phyloP scores from a whole-genome alignment of 441 rosid genomes.

The Erodium texanum region DNA sequence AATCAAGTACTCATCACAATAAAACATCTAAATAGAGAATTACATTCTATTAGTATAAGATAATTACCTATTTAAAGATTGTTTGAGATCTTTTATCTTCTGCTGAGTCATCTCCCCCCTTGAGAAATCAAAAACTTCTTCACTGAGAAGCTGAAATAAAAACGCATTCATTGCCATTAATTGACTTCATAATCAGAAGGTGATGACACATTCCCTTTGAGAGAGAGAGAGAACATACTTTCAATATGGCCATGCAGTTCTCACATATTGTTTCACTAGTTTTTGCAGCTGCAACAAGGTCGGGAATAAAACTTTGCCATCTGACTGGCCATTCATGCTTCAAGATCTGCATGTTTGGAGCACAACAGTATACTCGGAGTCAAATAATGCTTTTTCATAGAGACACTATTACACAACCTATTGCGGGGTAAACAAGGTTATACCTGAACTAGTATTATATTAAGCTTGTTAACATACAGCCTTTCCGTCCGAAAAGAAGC shows the following conservation, averaged over 20 bases:
- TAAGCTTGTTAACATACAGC: slow-evolving; percentile 91
- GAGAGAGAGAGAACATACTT: slow-evolving; percentile 40
- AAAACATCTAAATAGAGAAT: neutral
- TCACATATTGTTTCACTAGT: slow-evolving; percentile 99
- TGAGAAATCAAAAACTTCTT: slow-evolving; percentile 99
- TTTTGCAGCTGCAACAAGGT: slow-evolving; percentile 98
- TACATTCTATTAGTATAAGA: neutral
- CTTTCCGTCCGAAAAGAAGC: slow-evolving; percentile 77
- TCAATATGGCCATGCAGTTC: slow-evolving; percentile 96
- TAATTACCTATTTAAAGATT: slow-evolving; percentile 80
- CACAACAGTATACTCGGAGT: neutral
- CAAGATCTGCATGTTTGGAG: slow-evolving; percentile 54
- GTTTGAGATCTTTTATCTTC: slow-evolving; percentile 97
- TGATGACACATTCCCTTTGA: neutral
- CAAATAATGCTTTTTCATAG: neutral
- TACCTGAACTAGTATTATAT: slow-evolving; percentile 98
- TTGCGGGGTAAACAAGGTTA: neutral
- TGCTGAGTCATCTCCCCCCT: slow-evolving; percentile 98
- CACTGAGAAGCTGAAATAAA: slow-evolving; percentile 74
- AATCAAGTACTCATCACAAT: neutral
- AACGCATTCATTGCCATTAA: slow-evolving; percentile 17
- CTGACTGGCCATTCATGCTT: slow-evolving; percentile 99
- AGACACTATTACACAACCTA: neutral
- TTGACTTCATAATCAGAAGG: neutral
- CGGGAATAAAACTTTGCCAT: slow-evolving; percentile 98